phyloP scores from a whole-genome alignment of 371 early-diverging fungal species.

The Mucor circinelloides region DNA sequence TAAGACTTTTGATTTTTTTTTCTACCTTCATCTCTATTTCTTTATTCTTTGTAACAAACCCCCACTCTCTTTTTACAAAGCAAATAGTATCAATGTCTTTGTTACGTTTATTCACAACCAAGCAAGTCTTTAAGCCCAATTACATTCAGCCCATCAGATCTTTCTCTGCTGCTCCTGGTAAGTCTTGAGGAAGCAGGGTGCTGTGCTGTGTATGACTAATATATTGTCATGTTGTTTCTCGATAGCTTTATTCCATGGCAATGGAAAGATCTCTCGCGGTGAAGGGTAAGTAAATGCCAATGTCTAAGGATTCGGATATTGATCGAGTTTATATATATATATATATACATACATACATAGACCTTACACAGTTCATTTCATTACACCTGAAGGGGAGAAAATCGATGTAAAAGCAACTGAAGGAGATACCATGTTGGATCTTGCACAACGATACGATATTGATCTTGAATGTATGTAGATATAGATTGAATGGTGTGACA shows the following conservation, averaged over 20 bases:
- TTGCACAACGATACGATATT: conserved; percentile 95
- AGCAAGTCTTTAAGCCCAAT: conserved; percentile 16
- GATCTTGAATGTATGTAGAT: conserved; percentile 88
- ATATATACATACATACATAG: no score
- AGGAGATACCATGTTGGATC: conserved; percentile 91
- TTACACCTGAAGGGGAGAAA: conserved; percentile 76
- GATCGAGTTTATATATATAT: background rate
- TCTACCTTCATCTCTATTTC: background rate
- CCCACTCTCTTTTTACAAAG: conserved; percentile 1
- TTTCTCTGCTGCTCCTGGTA: conserved; percentile 34
- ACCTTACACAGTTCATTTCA: conserved; percentile 62
- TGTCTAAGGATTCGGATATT: background rate
- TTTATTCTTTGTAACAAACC: background rate
- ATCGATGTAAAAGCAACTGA: conserved; percentile 78
- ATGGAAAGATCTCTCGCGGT: conserved; percentile 31
- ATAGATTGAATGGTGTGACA: background rate
- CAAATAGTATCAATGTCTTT: conserved; percentile 26
- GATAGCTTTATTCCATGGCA: conserved; percentile 41
- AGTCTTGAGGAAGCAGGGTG: background rate
- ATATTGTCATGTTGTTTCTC: background rate
- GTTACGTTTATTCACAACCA: conserved; percentile 35
- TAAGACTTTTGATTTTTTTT: conserved; percentile 9
- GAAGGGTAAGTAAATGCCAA: conserved; percentile 29
- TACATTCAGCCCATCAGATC: conserved; percentile 7
- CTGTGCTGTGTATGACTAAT: conserved; percentile 1